phyloP scores from a whole-genome alignment of 805 yeast genomes.

The Metschnikowia gelsemii region DNA sequence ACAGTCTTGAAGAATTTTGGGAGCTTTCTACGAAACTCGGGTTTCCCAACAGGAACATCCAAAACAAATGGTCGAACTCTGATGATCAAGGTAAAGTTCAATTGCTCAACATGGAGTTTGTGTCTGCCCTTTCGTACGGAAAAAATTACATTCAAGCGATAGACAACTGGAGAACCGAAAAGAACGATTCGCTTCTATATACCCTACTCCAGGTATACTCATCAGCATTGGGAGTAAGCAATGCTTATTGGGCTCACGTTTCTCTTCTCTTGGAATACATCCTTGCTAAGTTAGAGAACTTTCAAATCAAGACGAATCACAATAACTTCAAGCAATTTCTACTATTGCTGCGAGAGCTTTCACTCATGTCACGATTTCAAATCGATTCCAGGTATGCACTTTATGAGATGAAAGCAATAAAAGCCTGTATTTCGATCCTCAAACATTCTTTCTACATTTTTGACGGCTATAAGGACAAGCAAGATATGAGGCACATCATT shows the following conservation, averaged over 20 bases:
- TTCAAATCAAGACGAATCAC: conserved; percentile 23
- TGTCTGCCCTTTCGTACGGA: conserved; percentile 22
- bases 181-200: conserved; percentile 25
- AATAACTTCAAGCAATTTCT: conserved; percentile 26
- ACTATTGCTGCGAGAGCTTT: conserved; percentile 19
- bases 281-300: conserved; percentile 16
- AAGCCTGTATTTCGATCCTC: conserved; percentile 18
- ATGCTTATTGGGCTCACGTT: conserved; percentile 31
- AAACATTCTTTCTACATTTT: conserved; percentile 22
- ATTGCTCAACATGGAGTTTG: conserved; percentile 28
- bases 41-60: conserved; percentile 25
- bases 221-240: conserved; percentile 21
- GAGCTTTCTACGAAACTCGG: conserved; percentile 29
- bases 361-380: conserved; percentile 5
- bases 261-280: conserved; percentile 25
- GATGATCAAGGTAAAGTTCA: conserved; percentile 26
- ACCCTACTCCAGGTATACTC: conserved; percentile 32
- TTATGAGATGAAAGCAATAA: conserved; percentile 10
- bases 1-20: conserved; percentile 20
- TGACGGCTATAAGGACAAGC: conserved; percentile 38
- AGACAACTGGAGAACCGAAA: conserved; percentile 25
- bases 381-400: conserved; percentile 4
- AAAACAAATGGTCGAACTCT: conserved; percentile 25
- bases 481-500: conserved; percentile 12
- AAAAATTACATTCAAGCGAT: conserved; percentile 22